A percentile compares a stretch with the other conserved stretches of the same genome.
Evolutionary conservation across 495 filamentous ascomycete genomes (phyloP).

Genomic region (Podospora anserina): DNA sequence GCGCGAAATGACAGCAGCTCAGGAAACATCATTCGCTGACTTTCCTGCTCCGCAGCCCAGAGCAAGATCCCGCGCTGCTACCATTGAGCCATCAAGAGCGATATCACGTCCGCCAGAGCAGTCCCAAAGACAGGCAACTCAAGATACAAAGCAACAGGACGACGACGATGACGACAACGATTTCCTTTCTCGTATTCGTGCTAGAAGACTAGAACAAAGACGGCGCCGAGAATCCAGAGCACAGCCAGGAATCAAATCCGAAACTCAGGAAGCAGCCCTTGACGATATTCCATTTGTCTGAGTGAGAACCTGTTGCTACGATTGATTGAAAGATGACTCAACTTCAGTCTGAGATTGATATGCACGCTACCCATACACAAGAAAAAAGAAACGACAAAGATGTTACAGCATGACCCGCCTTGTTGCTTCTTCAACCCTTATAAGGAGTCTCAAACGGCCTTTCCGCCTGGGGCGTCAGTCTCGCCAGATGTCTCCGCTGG

Average conservation of each 20-base stretch:
- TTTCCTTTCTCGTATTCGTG: constrained; percentile 21
- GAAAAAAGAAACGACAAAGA: constrained; percentile 9
- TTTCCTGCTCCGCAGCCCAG: background rate
- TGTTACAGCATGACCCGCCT: background rate
- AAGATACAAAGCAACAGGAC: constrained; percentile 4
- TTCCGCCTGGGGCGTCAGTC: constrained; percentile 85
- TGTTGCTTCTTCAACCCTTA: constrained; percentile 29
- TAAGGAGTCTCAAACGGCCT: constrained; percentile 66
- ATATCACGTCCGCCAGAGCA: background rate
- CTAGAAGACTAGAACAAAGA: constrained; percentile 20
- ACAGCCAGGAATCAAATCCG: constrained; percentile 11
- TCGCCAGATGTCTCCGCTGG: constrained; percentile 72
- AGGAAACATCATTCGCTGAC: background rate
- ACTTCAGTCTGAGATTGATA: background rate
- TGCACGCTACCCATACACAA: background rate
- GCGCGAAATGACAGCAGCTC: background rate
- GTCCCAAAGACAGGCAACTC: background rate
- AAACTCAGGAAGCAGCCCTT: constrained; percentile 17
- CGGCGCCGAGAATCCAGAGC: constrained; percentile 14
- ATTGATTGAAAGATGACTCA: background rate
- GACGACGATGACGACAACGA: constrained; percentile 26
- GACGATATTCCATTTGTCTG: constrained; percentile 32
- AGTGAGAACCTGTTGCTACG: background rate
- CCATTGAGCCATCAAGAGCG: background rate
- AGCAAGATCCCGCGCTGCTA: background rate